A percentile compares a stretch with the other conserved stretches of the same genome.
phyloP scores from a whole-genome alignment of 192 early-diverging fungal species.

The Rhizoclosmatium globosum region DNA sequence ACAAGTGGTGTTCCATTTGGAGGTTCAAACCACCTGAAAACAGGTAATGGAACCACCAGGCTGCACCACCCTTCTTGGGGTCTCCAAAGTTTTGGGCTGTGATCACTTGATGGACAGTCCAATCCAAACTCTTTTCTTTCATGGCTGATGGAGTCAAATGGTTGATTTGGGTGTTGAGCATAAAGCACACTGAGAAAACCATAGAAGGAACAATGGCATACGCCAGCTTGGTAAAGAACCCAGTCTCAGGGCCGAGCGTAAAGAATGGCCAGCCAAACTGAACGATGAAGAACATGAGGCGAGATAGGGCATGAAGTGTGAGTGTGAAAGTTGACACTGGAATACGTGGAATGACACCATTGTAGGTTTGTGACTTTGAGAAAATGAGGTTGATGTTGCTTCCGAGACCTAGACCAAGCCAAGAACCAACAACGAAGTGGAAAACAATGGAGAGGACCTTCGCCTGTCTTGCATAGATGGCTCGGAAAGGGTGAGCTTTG shows the following conservation, averaged over 20 bases:
- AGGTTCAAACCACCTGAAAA: constrained; percentile 82
- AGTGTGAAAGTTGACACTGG: background rate
- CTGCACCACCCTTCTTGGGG: background rate
- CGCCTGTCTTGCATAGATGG: background rate
- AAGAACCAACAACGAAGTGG: constrained; percentile 20
- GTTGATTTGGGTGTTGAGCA: constrained; percentile 37
- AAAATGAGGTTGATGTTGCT: constrained; percentile 17
- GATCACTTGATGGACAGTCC: constrained; percentile 30
- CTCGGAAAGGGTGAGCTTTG: background rate
- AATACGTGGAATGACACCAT: constrained; percentile 19
- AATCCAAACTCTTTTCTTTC: background rate
- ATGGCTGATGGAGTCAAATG: constrained; percentile 31
- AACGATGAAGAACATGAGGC: background rate
- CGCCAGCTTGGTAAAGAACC: background rate
- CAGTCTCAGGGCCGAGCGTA: background rate
- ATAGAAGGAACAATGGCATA: constrained; percentile 17
- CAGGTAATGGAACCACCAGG: constrained; percentile 32
- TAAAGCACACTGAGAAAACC: constrained; percentile 16
- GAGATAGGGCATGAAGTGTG: constrained; percentile 1
- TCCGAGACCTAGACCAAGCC: constrained; percentile 9
- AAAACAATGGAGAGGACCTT: background rate
- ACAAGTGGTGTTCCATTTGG: constrained; percentile 90
- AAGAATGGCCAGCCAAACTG: constrained; percentile 22
- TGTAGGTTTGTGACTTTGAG: background rate
- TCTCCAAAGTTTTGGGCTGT: constrained; percentile 38